A percentile compares a stretch with the other conserved stretches of the same genome.
phyloP scores from a whole-genome alignment of 495 filamentous ascomycete species.

The Tuber umbilicatum region DNA sequence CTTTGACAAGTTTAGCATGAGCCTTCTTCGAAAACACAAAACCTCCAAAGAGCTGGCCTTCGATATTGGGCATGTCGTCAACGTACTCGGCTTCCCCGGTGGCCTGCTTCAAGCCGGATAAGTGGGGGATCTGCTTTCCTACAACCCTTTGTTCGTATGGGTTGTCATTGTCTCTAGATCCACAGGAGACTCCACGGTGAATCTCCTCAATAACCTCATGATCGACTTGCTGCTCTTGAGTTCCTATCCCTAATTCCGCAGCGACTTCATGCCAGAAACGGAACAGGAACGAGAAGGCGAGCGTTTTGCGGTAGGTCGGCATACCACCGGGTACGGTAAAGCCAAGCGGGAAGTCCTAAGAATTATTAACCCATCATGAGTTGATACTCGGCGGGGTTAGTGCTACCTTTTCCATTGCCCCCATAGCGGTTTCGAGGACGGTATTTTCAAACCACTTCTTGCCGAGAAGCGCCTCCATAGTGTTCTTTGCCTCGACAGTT shows the following conservation, averaged over 20 bases:
- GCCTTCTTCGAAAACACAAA: constrained; percentile 44
- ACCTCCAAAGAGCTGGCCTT: constrained; percentile 44
- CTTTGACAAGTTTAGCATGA: constrained; percentile 45
- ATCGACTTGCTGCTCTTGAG: constrained; percentile 42
- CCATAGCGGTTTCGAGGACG: constrained; percentile 83
- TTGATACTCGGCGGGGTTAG: not conserved
- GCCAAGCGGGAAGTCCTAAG: constrained; percentile 66
- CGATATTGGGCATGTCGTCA: constrained; percentile 44
- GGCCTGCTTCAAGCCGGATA: constrained; percentile 46
- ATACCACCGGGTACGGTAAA: constrained; percentile 92
- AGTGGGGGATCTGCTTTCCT: constrained; percentile 45
- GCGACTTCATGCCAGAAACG: constrained; percentile 70
- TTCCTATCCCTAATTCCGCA: constrained; percentile 35
- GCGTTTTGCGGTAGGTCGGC: constrained; percentile 87
- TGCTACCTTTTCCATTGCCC: constrained; percentile 59
- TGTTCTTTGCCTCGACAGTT: constrained; percentile 73
- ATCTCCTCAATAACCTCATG: constrained; percentile 54
- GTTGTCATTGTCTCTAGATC: constrained; percentile 50
- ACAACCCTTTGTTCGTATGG: constrained; percentile 45
- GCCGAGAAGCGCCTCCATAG: constrained; percentile 62
- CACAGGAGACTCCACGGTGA: constrained; percentile 55
- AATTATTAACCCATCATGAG: not conserved
- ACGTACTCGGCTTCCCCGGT: constrained; percentile 47
- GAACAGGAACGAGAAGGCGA: constrained; percentile 85
- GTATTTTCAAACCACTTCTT: constrained; percentile 71